Conservation (phyloP, 2,329 filamentous ascomycete species). For the Venturia pyrina region DNA sequence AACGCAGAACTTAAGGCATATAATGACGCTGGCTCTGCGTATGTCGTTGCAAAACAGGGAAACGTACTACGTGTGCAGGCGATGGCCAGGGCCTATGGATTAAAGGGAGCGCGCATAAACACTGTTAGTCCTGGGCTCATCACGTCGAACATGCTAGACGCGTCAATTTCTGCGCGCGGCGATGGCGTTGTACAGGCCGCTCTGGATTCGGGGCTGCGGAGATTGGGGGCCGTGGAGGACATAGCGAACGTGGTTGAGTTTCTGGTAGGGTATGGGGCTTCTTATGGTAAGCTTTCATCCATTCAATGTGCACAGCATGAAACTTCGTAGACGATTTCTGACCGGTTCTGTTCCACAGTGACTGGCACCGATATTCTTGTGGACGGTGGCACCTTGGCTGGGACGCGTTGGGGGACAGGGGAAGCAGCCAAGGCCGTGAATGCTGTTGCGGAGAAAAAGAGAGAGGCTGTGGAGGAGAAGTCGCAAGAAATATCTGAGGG, state of each 20-base stretch:
- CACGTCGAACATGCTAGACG: neutral
- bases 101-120: neutral
- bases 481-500: no score
- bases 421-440: neutral
- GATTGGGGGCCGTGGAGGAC: neutral
- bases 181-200: neutral
- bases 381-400: neutral
- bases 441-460: no score
- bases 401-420: neutral
- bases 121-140: neutral
- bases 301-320: neutral
- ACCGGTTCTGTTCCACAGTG: neutral
- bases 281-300: neutral
- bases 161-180: neutral
- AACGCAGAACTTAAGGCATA: neutral
- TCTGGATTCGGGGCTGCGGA: neutral
- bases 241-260: neutral
- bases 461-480: no score
- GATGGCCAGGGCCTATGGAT: neutral
- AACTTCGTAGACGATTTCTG: neutral
- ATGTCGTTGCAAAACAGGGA: neutral
- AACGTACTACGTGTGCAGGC: neutral
- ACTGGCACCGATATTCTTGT: neutral
- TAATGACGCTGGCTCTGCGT: neutral
- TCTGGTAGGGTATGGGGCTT: neutral